Evolutionary conservation across 306 rosid genomes (phyloP).

Genomic region (Sicyos baderoa): DNA sequence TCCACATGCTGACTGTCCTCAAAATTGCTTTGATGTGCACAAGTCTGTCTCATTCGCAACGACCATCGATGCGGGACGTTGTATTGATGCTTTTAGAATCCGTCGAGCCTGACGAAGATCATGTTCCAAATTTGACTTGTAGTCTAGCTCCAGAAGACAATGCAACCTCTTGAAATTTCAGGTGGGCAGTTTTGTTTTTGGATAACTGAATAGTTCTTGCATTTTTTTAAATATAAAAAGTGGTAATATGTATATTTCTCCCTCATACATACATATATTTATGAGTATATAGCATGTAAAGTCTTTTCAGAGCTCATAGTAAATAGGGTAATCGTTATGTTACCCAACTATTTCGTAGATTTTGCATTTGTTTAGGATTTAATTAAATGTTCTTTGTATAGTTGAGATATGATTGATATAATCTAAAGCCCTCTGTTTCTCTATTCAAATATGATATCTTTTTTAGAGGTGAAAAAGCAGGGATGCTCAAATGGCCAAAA

Average conservation of each 20-base stretch:
- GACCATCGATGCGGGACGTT: slow-evolving; percentile 77
- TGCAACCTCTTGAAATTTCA: slow-evolving; percentile 10
- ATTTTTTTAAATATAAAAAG: slow-evolving; percentile 6
- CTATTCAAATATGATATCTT: background rate
- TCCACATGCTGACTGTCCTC: slow-evolving; percentile 74
- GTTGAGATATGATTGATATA: background rate
- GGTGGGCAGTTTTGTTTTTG: background rate
- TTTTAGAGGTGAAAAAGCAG: background rate
- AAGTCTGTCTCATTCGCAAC: slow-evolving; percentile 48
- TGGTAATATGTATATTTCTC: slow-evolving; percentile 12
- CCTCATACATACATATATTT: background rate
- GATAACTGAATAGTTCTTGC: slow-evolving; percentile 14
- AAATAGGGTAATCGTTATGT: slow-evolving; percentile 9
- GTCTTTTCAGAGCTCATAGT: background rate
- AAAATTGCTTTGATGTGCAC: slow-evolving; percentile 81
- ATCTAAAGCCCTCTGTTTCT: background rate
- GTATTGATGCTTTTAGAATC: slow-evolving; percentile 79
- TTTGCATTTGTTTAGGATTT: slow-evolving; percentile 9
- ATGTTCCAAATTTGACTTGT: slow-evolving; percentile 31
- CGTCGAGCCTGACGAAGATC: slow-evolving; percentile 43
- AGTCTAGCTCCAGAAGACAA: slow-evolving; percentile 39
- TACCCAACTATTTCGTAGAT: slow-evolving; percentile 15
- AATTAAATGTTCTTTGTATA: slow-evolving; percentile 15
- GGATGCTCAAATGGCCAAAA: background rate
- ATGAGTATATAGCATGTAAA: slow-evolving; percentile 3